Percentiles rank a stretch among this genome's conserved stretches.
These are phyloP conservation scores for Digitaria exilis DNA, from an alignment of 202 grass and related monocot genomes.

Conservation along the genomic window DNA sequence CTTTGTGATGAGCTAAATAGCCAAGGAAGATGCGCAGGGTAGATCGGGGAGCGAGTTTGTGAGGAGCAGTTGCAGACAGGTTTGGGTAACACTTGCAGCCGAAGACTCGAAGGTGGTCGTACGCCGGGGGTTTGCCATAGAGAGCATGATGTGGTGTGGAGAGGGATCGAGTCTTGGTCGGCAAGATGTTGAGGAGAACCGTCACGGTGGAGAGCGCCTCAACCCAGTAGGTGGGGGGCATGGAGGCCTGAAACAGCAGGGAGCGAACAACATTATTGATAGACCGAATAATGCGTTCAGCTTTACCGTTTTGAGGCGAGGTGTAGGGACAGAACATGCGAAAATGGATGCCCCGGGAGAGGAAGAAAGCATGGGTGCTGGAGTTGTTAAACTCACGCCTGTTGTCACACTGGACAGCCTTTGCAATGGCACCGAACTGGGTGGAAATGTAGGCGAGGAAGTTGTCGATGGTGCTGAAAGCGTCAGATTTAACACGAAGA, in stretches of 20 bases:
- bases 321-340: neutral
- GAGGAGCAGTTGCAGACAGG: no score
- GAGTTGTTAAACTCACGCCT: no score
- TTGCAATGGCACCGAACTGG: neutral
- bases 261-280: neutral
- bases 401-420: neutral
- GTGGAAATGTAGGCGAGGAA: neutral
- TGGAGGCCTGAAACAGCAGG: no score
- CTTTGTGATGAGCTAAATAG: no score
- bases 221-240: neutral
- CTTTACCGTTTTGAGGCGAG: neutral
- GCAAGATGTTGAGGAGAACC: neutral
- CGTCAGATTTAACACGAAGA: neutral
- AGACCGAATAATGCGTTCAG: neutral
- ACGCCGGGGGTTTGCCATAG: no score
- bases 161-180: neutral
- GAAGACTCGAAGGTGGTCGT: no score
- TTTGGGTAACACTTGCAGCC: no score
- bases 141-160: neutral
- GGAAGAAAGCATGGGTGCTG: neutral
- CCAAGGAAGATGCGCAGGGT: no score
- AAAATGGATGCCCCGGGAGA: neutral
- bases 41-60: no score
- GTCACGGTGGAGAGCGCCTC: neutral
- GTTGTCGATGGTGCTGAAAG: neutral